Evolutionary conservation across 139 green algal genomes (phyloP), one percentile per base, ranked within the genome.

Genomic region (Choricystis sp.): DNA sequence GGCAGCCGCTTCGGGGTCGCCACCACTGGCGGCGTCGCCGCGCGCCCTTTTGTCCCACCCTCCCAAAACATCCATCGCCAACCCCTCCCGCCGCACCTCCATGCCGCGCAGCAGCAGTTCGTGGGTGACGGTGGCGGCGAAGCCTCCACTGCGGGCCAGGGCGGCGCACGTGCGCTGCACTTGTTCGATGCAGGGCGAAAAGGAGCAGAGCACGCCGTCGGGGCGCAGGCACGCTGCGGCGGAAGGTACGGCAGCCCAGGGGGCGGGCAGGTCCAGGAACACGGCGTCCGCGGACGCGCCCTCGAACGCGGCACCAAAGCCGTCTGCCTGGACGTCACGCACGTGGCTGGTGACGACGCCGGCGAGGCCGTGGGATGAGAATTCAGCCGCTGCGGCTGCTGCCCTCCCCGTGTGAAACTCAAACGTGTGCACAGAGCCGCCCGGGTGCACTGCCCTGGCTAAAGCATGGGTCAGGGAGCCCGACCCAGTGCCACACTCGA

Each of bases 161-260:
- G 73, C 75, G 63, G 81, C 74, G n/a, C 67, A 77, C 1, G 87
- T 95, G 19, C 71, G 72, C 71, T 97, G 91, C 61, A 78, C 77
- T 77, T 99, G 93, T 74, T 99, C 93, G 20, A 98, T 96, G 85
- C 93, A 99, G 19, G 94, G 93, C 61, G 85, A 95, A 79, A 98
- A 99, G 31, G 83, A 78, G 73, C 89, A 96, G 65, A 98, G 84
- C 24, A 79, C 70, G 26, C 83, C 86, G 28, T 89, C 77, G 2
- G 78, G 74, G 20, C 72, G 67, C 59, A 97, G 65, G 64, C 80
- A 88, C 27, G 9, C 25, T 3, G 79, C 83, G 2, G 80, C 83
- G 22, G 75, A 86, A 4, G 68, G 58, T 24, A 94, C 72, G 22
- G 56, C 89, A 72, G 87, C 83, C 76, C 84, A 90, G 1, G 93